Evolutionary conservation across 1,284 basidiomycete genomes (phyloP), one percentile per base, ranked within the genome.

Genomic region (Ceratobasidium sp.): DNA sequence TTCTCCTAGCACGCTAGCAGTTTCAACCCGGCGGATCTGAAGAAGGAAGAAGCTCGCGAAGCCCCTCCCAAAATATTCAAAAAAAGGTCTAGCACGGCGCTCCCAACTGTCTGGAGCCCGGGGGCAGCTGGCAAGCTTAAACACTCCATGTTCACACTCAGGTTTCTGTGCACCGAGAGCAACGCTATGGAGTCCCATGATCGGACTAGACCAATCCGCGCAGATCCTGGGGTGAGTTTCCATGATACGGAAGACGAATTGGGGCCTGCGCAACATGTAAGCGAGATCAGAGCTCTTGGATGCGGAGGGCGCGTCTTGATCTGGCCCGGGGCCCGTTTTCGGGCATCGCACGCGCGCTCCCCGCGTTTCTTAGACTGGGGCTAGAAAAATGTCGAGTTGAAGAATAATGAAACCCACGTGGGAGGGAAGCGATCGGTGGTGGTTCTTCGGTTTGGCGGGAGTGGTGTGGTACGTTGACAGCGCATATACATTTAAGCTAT

Each of bases 371-470:
- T 2, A 29, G 54, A 29, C 11, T 57, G 54, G 32, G 8, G 32
- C 11, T 2, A 32, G 34, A 59, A 59, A 59, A 59, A 5, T 1
- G 8, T 3, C 11, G 11, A 34, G 56, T 29, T 59, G 56, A 29
- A 59, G 56, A 32, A 67, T 57, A 69, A 69, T 69, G 67, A 69
- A 69, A 69, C 19, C 51, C 67, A 69, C 67, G 67, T 69, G 67
- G 19, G 19, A n/a, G n/a, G n/a, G 52, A 51, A 59, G 25, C 56
- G 56, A 59, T 59, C 56, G 56, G 56, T 59, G 9, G 56, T 19
- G 54, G 4, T 57, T 57, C 54, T 57, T 57, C 54, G 54, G n/a
- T n/a, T n/a, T n/a, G n/a, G n/a, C n/a, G n/a, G n/a, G n/a, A n/a
- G n/a, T n/a, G n/a, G n/a, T n/a, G n/a, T n/a, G n/a, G n/a, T n/a